Base-by-base conservation (phyloP, 2,329 filamentous ascomycete species). In the Ceratocystis papillata region DNA sequence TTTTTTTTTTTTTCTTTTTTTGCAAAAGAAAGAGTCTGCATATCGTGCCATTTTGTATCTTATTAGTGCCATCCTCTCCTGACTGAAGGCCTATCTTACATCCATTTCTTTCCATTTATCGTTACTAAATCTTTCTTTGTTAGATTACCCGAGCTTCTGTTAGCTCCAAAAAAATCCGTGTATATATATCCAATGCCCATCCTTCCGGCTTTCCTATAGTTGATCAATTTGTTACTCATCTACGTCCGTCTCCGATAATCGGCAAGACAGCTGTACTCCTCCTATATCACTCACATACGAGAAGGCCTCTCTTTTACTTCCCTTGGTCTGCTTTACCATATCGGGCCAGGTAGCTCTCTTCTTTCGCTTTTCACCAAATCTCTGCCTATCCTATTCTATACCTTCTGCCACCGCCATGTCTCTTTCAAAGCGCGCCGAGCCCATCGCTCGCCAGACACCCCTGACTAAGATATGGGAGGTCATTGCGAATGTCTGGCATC, bases 401-500 rank as follows among this genome's bases (percentile, higher is more conserved):
- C 60, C 20, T 46, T 28, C 17, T 20, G 62, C 22, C 44, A 63
- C 22, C 59, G 66, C 45, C 65, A 71, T 70, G 69, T 66, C 69
- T 22, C 68, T 72, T 4, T 75, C 74, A 50, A 68, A 59, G 3
- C 73, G 74, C 20, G 75, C 74, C 25, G 67, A 69, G 7, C 68
- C 71, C 22, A 70, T 73, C 33, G 70, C 72, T 12, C 71, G 66
- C 70, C 73, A 4, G 70, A 70, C 62, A 69, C 70, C 63, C 70
- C 67, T 15, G 59, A 72, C 70, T 65, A 71, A 22, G 67, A 79
- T 66, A 67, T 80, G 78, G 76, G 74, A 78, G 10, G 74, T 82
- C 48, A 71, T 81, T 50, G 70, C 72, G 6, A 74, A 82, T 68
- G 71, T 77, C 5, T 83, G 76, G 74, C 69, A 79, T 64, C 74